Conservation (phyloP, 139 green algal species). For the Yamagishiella unicocca region DNA sequence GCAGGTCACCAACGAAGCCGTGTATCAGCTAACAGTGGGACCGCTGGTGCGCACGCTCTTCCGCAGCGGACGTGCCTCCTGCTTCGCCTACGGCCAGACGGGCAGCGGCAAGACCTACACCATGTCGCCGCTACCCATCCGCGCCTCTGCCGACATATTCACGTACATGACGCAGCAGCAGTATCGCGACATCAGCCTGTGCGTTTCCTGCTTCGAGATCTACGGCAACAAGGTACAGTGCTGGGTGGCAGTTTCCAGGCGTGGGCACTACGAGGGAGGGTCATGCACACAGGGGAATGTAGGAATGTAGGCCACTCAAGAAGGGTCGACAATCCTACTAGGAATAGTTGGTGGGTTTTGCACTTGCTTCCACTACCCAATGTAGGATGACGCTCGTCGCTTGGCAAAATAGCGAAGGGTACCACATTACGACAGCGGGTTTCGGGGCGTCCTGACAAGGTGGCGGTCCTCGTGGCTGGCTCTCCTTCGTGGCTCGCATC, state of each 20-base stretch:
- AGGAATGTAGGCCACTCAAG: no score
- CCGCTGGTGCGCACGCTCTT: conserved; percentile 96
- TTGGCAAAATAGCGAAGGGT: no score
- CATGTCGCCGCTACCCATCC: conserved; percentile 94
- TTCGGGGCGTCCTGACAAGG: no score
- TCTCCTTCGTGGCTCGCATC: background rate
- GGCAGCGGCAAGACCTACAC: conserved; percentile 98
- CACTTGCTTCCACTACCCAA: no score
- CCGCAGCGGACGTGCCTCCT: conserved; percentile 87
- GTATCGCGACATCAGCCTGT: conserved; percentile 72
- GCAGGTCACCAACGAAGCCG: conserved; percentile 88
- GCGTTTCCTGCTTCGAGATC: conserved; percentile 96
- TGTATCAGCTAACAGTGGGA: conserved; percentile 92
- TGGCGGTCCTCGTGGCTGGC: no score
- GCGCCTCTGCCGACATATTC: conserved; percentile 92
- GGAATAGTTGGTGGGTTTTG: no score
- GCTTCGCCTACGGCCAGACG: conserved; percentile 98
- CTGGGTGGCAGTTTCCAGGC: no score
- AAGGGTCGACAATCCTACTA: no score
- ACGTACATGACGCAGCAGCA: conserved; percentile 68
- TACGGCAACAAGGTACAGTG: conserved; percentile 93
- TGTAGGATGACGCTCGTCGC: no score
- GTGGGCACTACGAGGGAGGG: no score
- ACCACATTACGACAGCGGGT: no score
- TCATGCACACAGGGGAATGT: no score